phyloP scores from a whole-genome alignment of 164 flowering plant genomes.

The Piper longum region DNA sequence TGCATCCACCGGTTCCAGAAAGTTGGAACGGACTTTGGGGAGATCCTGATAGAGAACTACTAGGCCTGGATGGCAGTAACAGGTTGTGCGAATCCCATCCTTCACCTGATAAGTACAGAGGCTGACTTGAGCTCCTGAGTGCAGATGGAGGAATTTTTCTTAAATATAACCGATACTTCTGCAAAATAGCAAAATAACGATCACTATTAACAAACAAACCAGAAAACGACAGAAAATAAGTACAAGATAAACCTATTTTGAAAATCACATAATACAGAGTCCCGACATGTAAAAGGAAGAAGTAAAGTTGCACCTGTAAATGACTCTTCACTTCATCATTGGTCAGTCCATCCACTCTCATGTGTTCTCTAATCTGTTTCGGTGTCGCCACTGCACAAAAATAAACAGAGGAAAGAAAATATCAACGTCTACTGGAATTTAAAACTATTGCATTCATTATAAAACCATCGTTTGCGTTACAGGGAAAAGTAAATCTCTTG shows the following conservation, averaged over 20 bases:
- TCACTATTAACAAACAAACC: background rate
- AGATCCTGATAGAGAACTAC: slow-evolving; percentile 6
- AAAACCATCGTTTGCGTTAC: too few species aligned
- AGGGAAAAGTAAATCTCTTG: too few species aligned
- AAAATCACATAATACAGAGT: background rate
- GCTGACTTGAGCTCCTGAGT: background rate
- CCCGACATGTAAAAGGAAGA: background rate
- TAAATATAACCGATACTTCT: slow-evolving; percentile 6
- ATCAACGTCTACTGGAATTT: background rate
- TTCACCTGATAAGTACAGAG: background rate
- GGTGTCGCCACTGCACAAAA: slow-evolving; percentile 69
- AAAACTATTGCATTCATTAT: too few species aligned
- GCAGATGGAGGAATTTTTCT: slow-evolving; percentile 2
- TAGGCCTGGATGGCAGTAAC: slow-evolving; percentile 3
- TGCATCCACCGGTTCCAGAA: background rate
- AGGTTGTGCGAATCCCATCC: slow-evolving; percentile 6
- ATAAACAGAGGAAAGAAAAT: background rate
- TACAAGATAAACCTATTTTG: background rate
- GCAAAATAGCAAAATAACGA: background rate
- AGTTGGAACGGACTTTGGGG: slow-evolving; percentile 10
- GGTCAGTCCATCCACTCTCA: slow-evolving; percentile 88
- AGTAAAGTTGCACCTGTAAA: slow-evolving; percentile 45
- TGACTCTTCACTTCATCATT: slow-evolving; percentile 97
- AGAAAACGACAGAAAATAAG: background rate
- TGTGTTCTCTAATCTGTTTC: slow-evolving; percentile 81